phyloP scores from a whole-genome alignment of 2,329 filamentous ascomycete genomes.

The Calonectria pteridis region DNA sequence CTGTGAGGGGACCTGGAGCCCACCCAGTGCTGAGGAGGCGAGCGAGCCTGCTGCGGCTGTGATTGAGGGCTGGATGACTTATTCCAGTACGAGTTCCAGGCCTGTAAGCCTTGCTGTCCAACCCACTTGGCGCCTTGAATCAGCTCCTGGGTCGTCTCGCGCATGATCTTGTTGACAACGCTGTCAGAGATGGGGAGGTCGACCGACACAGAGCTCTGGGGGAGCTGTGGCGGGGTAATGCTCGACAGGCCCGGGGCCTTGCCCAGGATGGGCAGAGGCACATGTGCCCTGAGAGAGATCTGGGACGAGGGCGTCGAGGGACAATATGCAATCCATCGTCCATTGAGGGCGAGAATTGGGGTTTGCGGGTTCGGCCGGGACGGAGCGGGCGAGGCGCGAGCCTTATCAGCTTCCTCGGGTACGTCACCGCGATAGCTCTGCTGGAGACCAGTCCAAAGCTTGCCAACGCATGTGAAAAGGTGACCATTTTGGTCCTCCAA shows the following conservation, averaged over 20 bases:
- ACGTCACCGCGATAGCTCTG: conserved; percentile 64
- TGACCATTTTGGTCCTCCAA: conserved; percentile 56
- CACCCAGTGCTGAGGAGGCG: conserved; percentile 63
- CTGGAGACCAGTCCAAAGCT: conserved; percentile 92
- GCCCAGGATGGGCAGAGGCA: conserved; percentile 67
- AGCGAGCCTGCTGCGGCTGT: conserved; percentile 59
- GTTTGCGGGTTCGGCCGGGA: conserved; percentile 63
- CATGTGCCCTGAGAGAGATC: conserved; percentile 75
- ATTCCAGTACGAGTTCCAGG: conserved; percentile 87
- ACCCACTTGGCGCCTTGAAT: conserved; percentile 82
- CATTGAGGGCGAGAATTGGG: conserved; percentile 76
- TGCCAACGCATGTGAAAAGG: conserved; percentile 78
- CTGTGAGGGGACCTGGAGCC: conserved; percentile 58
- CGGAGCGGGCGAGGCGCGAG: conserved; percentile 50
- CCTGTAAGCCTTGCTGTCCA: conserved; percentile 80
- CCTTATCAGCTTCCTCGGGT: conserved; percentile 60
- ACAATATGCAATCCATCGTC: conserved; percentile 83
- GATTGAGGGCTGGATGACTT: conserved; percentile 58
- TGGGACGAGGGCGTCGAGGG: conserved; percentile 79
- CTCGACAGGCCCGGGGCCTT: conserved; percentile 69
- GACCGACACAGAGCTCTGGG: conserved; percentile 74
- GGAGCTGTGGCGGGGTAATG: conserved; percentile 77
- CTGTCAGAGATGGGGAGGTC: conserved; percentile 80
- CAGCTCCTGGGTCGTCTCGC: conserved; percentile 83
- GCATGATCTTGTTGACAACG: conserved; percentile 80